Conservation (phyloP, 1,284 basidiomycete genomes). For the Moesziomyces sp. region DNA sequence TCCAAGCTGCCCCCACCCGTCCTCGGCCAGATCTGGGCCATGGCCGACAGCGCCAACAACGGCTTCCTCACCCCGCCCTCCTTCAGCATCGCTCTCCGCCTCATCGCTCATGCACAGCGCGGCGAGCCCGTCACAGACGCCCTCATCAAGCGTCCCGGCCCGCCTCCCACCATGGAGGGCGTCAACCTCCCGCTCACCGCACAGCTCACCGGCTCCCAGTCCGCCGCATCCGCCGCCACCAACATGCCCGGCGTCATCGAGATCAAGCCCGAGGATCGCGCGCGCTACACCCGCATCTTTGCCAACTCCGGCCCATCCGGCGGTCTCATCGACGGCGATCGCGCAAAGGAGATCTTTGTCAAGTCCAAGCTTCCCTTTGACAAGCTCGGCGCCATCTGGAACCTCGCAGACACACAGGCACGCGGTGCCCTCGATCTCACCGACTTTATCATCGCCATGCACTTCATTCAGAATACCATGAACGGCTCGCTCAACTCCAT, state of each 20-base stretch:
- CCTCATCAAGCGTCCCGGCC: slow-evolving; percentile 72
- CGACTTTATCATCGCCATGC: slow-evolving; percentile 96
- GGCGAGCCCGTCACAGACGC: slow-evolving; percentile 77
- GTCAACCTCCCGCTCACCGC: slow-evolving; percentile 70
- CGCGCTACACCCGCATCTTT: slow-evolving; percentile 67
- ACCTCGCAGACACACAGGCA: slow-evolving; percentile 91
- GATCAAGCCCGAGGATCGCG: slow-evolving; percentile 63
- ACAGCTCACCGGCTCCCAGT: slow-evolving; percentile 31
- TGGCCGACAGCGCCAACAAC: slow-evolving; percentile 80
- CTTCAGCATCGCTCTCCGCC: slow-evolving; percentile 83
- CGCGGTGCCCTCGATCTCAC: slow-evolving; percentile 87
- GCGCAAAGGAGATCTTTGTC: slow-evolving; percentile 90
- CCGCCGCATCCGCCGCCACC: slow-evolving; percentile 6
- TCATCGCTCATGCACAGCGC: slow-evolving; percentile 92
- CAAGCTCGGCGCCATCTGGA: slow-evolving; percentile 94
- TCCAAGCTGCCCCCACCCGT: slow-evolving; percentile 58
- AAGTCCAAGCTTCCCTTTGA: slow-evolving; percentile 91
- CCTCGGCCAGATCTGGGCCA: slow-evolving; percentile 91
- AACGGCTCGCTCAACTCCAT: slow-evolving; percentile 77
- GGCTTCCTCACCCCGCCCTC: slow-evolving; percentile 69
- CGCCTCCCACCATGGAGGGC: slow-evolving; percentile 82
- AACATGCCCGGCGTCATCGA: slow-evolving; percentile 49
- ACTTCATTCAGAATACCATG: slow-evolving; percentile 90
- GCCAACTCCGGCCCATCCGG: slow-evolving; percentile 60
- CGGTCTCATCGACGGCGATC: slow-evolving; percentile 75